Evolutionary conservation across 257 asterid genomes (phyloP), one percentile per base, ranked within the genome.

Genomic region (Voacanga thouarsii): DNA sequence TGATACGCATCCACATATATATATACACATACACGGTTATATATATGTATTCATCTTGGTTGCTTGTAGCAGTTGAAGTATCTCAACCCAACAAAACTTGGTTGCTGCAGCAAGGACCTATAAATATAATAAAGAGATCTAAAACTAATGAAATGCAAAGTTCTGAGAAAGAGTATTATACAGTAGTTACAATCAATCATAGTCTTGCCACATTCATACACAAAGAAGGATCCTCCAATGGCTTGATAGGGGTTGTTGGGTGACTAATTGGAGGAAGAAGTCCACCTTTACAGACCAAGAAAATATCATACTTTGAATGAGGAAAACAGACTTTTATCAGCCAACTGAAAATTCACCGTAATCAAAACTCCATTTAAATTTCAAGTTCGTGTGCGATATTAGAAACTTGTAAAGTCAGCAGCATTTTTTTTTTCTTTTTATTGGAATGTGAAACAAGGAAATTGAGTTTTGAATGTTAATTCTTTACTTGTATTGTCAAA

Each of bases 391-490:
- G 74, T 23, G n/a, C 47, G 11, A 1, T 18, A 12, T 12, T 44
- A 28, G 37, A 33, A 33, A 33, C 37, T 33, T 33, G 37, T 21
- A 21, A 76, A 65, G 73, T 56, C 70, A 55, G 71, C 23, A 41
- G 16, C 7, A 8, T 77, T 77, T 43, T 9, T 26, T 68, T n/a
- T n/a, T n/a, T n/a, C n/a, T n/a, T n/a, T n/a, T n/a, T n/a, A n/a
- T n/a, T 77, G 80, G 33, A 66, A 21, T 12, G 5, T 24, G 33
- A 30, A 44, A 44, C 8, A 74, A 57, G 23, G 7, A 39, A 47
- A 70, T 45, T 8, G 4, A 45, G 59, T 67, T 51, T 77, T 67
- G 80, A 67, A 77, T 51, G 75, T 77, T 60, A 78, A 78, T 45
- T n/a, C 18, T 24, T n/a, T 69, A 49, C 30, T 56, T 23, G 21